These are phyloP conservation scores for Cnidoscolus chayamansa DNA, from an alignment of 441 rosid genomes.

Conservation along the genomic window DNA sequence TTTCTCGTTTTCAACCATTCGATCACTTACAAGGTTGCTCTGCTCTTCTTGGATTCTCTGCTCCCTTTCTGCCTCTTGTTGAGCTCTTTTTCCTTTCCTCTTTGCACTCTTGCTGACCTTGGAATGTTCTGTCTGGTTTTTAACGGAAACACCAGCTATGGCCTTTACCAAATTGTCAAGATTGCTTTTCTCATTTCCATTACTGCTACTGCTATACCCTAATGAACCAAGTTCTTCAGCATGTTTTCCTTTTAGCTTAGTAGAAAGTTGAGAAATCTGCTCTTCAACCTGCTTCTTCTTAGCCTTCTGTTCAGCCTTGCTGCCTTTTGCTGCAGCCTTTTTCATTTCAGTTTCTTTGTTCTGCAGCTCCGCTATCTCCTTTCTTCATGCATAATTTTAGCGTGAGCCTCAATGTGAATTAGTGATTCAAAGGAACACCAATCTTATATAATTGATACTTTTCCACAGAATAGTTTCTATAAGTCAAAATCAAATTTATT, in stretches of 20 bases:
- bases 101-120: slow-evolving; percentile 72
- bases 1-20: slow-evolving; percentile 57
- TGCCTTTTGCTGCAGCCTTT: slow-evolving; percentile 88
- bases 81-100: slow-evolving; percentile 79
- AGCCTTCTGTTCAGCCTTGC: slow-evolving; percentile 95
- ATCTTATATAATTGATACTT: background rate
- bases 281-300: slow-evolving; percentile 95
- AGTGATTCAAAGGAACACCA: background rate
- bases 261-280: slow-evolving; percentile 64
- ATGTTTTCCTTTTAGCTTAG: slow-evolving; percentile 70
- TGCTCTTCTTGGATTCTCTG: slow-evolving; percentile 87
- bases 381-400: slow-evolving; percentile 35
- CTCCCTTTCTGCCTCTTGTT: slow-evolving; percentile 83
- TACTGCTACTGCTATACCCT: slow-evolving; percentile 45
- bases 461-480: background rate
- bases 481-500: background rate
- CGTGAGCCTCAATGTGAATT: background rate
- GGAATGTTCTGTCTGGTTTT: slow-evolving; percentile 50
- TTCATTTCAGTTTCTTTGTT: slow-evolving; percentile 76
- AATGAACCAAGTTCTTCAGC: slow-evolving; percentile 70
- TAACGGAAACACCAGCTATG: slow-evolving; percentile 75
- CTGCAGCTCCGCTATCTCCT: slow-evolving; percentile 69
- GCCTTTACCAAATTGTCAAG: slow-evolving; percentile 77
- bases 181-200: slow-evolving; percentile 52
- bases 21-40: slow-evolving; percentile 59